Evolutionary conservation across 2,329 filamentous ascomycete species (phyloP).

Genomic region (Elsinoe ampelina): DNA sequence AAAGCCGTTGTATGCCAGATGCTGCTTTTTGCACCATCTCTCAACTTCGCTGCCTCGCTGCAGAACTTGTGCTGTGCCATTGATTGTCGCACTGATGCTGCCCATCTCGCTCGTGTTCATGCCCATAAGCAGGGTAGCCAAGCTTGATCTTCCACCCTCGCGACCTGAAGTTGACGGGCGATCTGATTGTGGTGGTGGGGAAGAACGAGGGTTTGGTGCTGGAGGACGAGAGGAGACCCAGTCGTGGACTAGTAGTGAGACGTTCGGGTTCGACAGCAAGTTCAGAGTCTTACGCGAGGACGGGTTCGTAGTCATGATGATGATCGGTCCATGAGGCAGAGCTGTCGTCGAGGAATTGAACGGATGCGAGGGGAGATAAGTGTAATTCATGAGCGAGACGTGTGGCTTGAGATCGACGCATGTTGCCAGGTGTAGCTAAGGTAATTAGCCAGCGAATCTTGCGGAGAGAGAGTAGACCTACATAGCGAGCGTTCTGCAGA

Average conservation of each 20-base stretch:
- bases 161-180: constrained; percentile 25
- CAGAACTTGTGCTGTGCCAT: constrained; percentile 71
- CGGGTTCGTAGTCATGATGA: constrained; percentile 83
- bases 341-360: constrained; percentile 52
- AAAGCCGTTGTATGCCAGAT: constrained; percentile 79
- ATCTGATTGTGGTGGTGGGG: constrained; percentile 16
- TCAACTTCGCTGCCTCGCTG: constrained; percentile 70
- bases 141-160: constrained; percentile 49
- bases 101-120: constrained; percentile 83
- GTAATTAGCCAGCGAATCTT: constrained; percentile 16
- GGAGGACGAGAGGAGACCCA: constrained; percentile 92
- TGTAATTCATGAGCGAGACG: constrained; percentile 98
- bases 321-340: constrained; percentile 45
- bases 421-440: constrained; percentile 86
- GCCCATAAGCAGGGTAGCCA: constrained; percentile 77
- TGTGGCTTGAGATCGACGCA: constrained; percentile 75
- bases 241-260: constrained; percentile 93
- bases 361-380: constrained; percentile 58
- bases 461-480: constrained; percentile 39
- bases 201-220: constrained; percentile 49
- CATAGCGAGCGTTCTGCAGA: constrained; percentile 89
- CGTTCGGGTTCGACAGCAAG: constrained; percentile 71
- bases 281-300: constrained; percentile 73
- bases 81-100: constrained; percentile 87
- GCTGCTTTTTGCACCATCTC: constrained; percentile 68